Base-by-base conservation (phyloP, 306 rosid genomes). In the Cyamopsis tetragonoloba region DNA sequence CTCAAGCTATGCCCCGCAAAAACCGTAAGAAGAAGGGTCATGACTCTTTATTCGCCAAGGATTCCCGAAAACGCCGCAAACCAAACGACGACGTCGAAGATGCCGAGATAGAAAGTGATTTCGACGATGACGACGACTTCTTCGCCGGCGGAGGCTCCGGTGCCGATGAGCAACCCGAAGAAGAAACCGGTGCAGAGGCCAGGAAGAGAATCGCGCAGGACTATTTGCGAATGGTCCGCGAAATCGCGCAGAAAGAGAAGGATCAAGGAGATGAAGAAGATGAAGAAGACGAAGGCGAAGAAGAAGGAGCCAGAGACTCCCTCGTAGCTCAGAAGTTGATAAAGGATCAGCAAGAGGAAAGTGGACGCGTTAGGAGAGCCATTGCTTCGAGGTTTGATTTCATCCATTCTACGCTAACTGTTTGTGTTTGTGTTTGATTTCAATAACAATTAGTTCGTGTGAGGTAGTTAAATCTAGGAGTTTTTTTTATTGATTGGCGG, bases 311-410 rank as follows among this genome's bases (percentile, higher is more conserved):
- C 8, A 85, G 79, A 17, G 96, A 93, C 53, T 86, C 97, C 3
- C 85, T 88, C n/a, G 72, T 90, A 1, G 88, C 92, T 3, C 68
- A 79, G 83, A 82, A 70, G 39, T 56, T 93, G 77, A 76, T 85
- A 47, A 86, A 88, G 84, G 91, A 90, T 37, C 97, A 88, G 54
- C 87, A 83, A 3, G 96, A 90, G 61, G 96, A 93, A 59, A 90
- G 90, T 9, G 99, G 99, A 3, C 86, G 97, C 6, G 72, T 85
- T 6, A 77, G 99, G 26, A 82, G 88, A 72, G 71, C 74, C 44
- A 79, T 93, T 62, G 96, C 96, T 32, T 85, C 90, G 1, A 88
- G 88, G 98, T 89, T 58, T 43, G 14, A 32, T 20, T 24, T 3
- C 1, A 39, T 70, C 4, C 44, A n/a, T 53, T 30, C 12, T 7